Conservation (phyloP, 2,329 filamentous ascomycete genomes). For the Arthroderma uncinatum region DNA sequence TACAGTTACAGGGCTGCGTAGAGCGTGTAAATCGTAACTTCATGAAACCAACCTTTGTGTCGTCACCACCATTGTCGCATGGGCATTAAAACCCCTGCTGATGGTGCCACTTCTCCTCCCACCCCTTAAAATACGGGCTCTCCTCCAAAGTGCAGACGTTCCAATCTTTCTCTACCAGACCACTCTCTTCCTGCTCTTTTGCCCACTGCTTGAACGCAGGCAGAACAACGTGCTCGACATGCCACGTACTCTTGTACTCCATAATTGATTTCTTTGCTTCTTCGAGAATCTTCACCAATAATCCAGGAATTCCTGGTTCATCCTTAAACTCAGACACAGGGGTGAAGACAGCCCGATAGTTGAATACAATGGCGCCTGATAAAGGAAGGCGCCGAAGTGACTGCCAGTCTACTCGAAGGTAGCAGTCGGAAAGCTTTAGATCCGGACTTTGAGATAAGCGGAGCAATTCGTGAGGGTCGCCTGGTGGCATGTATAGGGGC, state of each 20-base stretch:
- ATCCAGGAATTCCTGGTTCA: slow-evolving; percentile 52
- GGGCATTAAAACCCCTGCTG: slow-evolving; percentile 47
- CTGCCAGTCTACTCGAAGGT: slow-evolving; percentile 78
- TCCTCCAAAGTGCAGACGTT: slow-evolving; percentile 59
- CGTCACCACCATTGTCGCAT: not conserved
- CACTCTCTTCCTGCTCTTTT: slow-evolving; percentile 53
- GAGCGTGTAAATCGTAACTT: not conserved
- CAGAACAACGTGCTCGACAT: slow-evolving; percentile 61
- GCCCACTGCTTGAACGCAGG: slow-evolving; percentile 54
- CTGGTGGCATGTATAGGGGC: slow-evolving; percentile 63
- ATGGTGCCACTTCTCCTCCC: slow-evolving; percentile 62
- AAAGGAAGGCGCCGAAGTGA: slow-evolving; percentile 68
- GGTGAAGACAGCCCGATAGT: slow-evolving; percentile 80
- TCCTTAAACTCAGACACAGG: slow-evolving; percentile 56
- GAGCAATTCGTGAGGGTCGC: slow-evolving; percentile 52
- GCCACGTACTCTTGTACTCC: slow-evolving; percentile 74
- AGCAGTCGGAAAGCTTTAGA: slow-evolving; percentile 48
- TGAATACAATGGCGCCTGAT: slow-evolving; percentile 66
- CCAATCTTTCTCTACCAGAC: slow-evolving; percentile 52
- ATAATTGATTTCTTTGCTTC: slow-evolving; percentile 61
- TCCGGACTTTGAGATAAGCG: slow-evolving; percentile 48
- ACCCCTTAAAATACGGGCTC: slow-evolving; percentile 63
- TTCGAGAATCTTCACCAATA: slow-evolving; percentile 57
- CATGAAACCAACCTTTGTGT: not conserved
- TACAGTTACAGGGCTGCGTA: too few relatives aligned